Conservation (phyloP, 106 monocot genomes). For the Alisma plantagoaquatica region DNA sequence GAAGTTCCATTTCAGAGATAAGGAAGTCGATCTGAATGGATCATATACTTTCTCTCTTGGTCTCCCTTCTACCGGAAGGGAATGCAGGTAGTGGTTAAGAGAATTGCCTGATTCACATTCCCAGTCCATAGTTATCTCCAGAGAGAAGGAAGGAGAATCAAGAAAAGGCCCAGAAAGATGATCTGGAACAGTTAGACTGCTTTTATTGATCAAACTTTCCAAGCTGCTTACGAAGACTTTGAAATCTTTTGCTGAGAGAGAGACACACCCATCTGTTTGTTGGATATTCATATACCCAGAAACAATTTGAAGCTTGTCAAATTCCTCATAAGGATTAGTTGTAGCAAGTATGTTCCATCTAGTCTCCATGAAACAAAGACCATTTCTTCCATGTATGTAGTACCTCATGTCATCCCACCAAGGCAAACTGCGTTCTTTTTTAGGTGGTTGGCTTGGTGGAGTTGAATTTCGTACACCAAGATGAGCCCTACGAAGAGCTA, state of each 20-base stretch:
- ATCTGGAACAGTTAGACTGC: conserved; percentile 48
- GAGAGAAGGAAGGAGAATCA: conserved; percentile 49
- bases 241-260: conserved; percentile 53
- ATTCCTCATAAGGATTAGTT: conserved; percentile 83
- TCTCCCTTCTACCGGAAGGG: conserved; percentile 78
- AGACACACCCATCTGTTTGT: conserved; percentile 77
- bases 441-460: conserved; percentile 29
- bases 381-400: conserved; percentile 84
- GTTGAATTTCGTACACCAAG: conserved; percentile 35
- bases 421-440: conserved; percentile 88
- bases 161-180: conserved; percentile 43
- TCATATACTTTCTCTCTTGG: conserved; percentile 70
- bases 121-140: conserved; percentile 91
- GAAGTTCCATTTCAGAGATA: conserved; percentile 79
- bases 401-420: conserved; percentile 99
- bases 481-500: conserved; percentile 86
- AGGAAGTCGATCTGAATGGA: conserved; percentile 92
- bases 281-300: conserved; percentile 79
- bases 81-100: conserved; percentile 83
- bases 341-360: conserved; percentile 71
- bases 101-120: conserved; percentile 86
- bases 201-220: conserved; percentile 57
- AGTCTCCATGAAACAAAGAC: conserved; percentile 54
- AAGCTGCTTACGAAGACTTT: conserved; percentile 66
- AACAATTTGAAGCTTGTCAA: conserved; percentile 58